A percentile compares a stretch with the other conserved stretches of the same genome.
Conservation (phyloP, 73 alveolate genomes). For the Paramecium sonneborni region DNA sequence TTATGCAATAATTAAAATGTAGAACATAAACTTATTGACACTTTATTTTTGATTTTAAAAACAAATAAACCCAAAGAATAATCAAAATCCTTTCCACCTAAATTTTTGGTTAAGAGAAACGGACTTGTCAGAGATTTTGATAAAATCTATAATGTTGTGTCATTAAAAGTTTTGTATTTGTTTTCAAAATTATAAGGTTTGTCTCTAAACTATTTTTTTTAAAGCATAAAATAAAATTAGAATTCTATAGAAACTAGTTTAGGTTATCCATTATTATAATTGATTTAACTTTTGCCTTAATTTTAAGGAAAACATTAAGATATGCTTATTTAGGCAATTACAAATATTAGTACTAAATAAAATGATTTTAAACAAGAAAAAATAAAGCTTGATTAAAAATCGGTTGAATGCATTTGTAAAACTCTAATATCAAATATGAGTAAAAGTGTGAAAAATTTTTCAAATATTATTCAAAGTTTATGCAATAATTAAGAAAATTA, state of each 20-base stretch:
- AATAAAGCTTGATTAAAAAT: not conserved
- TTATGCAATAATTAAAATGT: conserved; percentile 1
- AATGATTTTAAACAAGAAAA: not conserved
- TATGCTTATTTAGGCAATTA: not conserved
- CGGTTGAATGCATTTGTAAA: conserved; percentile 28
- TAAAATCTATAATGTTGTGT: not conserved
- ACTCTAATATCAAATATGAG: not conserved
- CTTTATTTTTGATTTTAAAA: not conserved
- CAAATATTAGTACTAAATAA: not conserved
- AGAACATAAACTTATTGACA: not conserved
- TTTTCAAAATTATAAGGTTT: not conserved
- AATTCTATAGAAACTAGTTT: not conserved
- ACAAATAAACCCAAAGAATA: not conserved
- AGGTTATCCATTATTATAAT: not conserved
- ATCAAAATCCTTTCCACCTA: not conserved
- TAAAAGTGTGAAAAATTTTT: not conserved
- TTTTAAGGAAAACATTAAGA: conserved; percentile 11
- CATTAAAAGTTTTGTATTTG: not conserved
- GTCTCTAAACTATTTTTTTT: not conserved
- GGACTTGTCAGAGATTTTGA: not conserved
- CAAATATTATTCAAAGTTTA: not conserved
- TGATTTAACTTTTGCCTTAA: not conserved
- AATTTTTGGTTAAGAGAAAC: not conserved
- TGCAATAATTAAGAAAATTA: not conserved
- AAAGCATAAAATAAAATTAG: not conserved